Conservation (phyloP, 2,329 filamentous ascomycete genomes). For the Aspergillus floridensis region DNA sequence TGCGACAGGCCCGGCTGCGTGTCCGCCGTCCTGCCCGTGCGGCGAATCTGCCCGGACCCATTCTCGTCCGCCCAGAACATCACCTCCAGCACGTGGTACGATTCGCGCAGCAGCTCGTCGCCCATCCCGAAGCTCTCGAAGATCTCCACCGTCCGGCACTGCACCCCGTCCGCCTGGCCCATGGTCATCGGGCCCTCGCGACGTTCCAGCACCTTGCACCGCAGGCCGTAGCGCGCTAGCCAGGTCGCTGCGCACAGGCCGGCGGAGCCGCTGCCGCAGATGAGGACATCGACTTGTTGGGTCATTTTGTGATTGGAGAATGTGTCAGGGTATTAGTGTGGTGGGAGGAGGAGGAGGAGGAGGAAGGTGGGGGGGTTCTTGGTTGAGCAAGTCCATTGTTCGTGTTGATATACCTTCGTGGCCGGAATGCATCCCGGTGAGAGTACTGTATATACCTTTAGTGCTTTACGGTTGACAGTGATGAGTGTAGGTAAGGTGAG, state of each 20-base stretch:
- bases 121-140: constrained; percentile 59
- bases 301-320: too few species aligned
- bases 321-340: too few species aligned
- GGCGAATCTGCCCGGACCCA: constrained; percentile 39
- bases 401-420: too few species aligned
- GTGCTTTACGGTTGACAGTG: too few species aligned
- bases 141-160: constrained; percentile 61
- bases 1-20: constrained; percentile 54
- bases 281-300: constrained; percentile 53
- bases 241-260: constrained; percentile 61
- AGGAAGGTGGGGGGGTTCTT: too few species aligned
- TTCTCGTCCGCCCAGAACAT: constrained; percentile 53
- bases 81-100: constrained; percentile 58
- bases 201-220: constrained; percentile 58
- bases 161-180: constrained; percentile 64
- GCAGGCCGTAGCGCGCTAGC: constrained; percentile 58
- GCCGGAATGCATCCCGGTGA: too few species aligned
- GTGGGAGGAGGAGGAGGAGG: too few species aligned
- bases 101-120: constrained; percentile 54
- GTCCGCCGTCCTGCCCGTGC: constrained; percentile 53
- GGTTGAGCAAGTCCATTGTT: too few species aligned
- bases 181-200: constrained; percentile 53
- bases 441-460: too few species aligned
- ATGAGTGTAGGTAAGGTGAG: too few species aligned
- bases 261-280: constrained; percentile 61